phyloP scores from a whole-genome alignment of 768 basidiomycete species.

The Leccinellum albellum region DNA sequence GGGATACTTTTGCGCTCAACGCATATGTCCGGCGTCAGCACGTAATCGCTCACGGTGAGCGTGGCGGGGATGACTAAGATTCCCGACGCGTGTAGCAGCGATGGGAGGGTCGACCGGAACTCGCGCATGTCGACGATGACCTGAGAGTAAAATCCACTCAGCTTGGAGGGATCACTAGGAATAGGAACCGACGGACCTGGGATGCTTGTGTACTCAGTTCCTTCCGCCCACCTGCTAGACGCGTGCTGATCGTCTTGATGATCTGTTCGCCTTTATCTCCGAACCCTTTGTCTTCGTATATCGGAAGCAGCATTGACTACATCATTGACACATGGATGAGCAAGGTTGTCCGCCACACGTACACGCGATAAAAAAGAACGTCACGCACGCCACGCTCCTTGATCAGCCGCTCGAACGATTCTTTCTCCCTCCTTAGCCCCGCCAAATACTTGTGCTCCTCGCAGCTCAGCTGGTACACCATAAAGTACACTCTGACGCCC shows the following conservation, averaged over 20 bases:
- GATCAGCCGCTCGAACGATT: constrained; percentile 89
- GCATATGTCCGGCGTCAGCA: constrained; percentile 91
- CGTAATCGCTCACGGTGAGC: constrained; percentile 93
- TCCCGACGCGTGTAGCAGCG: constrained; percentile 78
- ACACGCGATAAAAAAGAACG: neutral
- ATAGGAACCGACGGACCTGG: constrained; percentile 37
- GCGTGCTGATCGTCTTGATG: constrained; percentile 77
- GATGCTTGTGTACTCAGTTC: constrained; percentile 63
- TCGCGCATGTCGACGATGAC: constrained; percentile 97
- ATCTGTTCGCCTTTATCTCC: constrained; percentile 47
- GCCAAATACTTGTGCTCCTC: constrained; percentile 96
- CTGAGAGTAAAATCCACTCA: constrained; percentile 36
- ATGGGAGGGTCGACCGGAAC: constrained; percentile 89
- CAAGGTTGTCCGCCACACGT: neutral
- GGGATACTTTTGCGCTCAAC: constrained; percentile 94
- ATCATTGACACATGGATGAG: neutral
- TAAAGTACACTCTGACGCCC: constrained; percentile 87
- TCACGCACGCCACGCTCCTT: constrained; percentile 81
- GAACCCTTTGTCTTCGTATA: constrained; percentile 58
- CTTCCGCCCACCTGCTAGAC: constrained; percentile 82
- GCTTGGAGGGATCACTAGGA: neutral
- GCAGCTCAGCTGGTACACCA: constrained; percentile 89
- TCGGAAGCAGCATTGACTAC: constrained; percentile 87
- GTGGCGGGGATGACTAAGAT: constrained; percentile 87
- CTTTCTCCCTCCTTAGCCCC: constrained; percentile 85